These are phyloP conservation scores for Bonia amplexicaulis DNA, from an alignment of 176 grass and related monocot species.

Conservation along the genomic window DNA sequence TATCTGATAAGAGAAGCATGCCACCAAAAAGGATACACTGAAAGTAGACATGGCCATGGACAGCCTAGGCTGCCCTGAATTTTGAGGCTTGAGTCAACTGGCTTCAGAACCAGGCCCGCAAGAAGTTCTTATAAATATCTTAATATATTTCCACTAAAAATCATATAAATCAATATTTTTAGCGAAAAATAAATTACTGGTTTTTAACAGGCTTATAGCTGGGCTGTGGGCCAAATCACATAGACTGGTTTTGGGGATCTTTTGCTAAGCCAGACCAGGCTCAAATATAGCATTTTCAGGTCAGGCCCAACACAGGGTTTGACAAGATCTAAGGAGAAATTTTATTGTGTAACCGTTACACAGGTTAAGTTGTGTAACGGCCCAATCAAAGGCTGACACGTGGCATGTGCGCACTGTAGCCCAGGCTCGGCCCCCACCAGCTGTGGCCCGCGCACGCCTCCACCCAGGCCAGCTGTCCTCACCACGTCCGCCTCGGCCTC, in stretches of 20 bases:
- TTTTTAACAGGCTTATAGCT: not conserved
- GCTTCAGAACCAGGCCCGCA: not conserved
- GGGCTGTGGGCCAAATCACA: not conserved
- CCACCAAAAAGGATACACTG: not conserved
- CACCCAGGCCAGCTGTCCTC: no score
- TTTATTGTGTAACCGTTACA: no score
- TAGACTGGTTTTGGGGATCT: not conserved
- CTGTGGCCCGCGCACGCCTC: no score
- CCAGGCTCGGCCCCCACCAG: no score
- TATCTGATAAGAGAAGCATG: slow-evolving; percentile 8
- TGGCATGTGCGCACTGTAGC: no score
- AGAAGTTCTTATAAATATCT: not conserved
- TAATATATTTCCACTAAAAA: not conserved
- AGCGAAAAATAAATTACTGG: not conserved
- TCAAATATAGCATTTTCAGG: not conserved
- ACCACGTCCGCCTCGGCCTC: no score
- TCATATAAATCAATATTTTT: not conserved
- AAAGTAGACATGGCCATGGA: not conserved
- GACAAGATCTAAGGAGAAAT: not conserved
- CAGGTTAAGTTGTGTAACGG: no score
- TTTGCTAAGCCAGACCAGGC: not conserved
- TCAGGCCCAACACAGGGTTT: not conserved
- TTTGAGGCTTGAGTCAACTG: not conserved
- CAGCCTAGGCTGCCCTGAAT: not conserved
- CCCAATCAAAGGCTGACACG: no score